phyloP scores from a whole-genome alignment of 2,329 filamentous ascomycete genomes.

The Epichloe scottii region DNA sequence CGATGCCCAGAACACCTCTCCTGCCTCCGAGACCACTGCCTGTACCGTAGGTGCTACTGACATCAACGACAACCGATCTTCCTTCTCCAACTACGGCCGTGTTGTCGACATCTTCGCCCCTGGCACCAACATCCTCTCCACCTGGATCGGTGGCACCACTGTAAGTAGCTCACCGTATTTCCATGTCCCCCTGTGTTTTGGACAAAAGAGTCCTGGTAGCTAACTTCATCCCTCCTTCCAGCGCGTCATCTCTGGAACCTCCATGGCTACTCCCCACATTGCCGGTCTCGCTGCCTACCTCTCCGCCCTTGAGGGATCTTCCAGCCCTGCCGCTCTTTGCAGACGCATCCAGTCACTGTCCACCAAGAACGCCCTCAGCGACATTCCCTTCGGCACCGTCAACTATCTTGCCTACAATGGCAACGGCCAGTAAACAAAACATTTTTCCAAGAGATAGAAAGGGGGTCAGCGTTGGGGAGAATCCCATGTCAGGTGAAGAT shows the following conservation, averaged over 20 bases:
- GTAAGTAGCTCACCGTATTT: constrained; percentile 3
- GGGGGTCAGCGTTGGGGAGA: no score
- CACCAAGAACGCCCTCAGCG: constrained; percentile 13
- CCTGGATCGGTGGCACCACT: constrained; percentile 32
- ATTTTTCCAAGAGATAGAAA: background rate
- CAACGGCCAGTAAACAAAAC: constrained; percentile 3
- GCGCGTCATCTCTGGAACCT: constrained; percentile 31
- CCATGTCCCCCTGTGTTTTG: background rate
- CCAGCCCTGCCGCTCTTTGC: constrained; percentile 11
- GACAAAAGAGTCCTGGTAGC: background rate
- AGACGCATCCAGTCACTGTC: constrained; percentile 3
- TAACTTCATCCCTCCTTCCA: background rate
- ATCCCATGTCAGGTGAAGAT: no score
- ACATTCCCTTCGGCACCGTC: constrained; percentile 11
- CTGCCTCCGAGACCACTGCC: constrained; percentile 32
- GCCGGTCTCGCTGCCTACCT: constrained; percentile 31
- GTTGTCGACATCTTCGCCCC: constrained; percentile 40
- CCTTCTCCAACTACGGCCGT: constrained; percentile 40
- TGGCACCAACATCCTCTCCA: constrained; percentile 32
- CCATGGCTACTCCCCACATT: constrained; percentile 31
- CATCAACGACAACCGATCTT: constrained; percentile 25
- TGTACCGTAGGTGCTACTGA: constrained; percentile 42
- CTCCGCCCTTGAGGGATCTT: constrained; percentile 26
- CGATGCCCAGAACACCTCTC: constrained; percentile 32
- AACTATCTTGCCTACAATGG: constrained; percentile 16